phyloP scores from a whole-genome alignment of 441 rosid genomes.

The Populus tomentosa region DNA sequence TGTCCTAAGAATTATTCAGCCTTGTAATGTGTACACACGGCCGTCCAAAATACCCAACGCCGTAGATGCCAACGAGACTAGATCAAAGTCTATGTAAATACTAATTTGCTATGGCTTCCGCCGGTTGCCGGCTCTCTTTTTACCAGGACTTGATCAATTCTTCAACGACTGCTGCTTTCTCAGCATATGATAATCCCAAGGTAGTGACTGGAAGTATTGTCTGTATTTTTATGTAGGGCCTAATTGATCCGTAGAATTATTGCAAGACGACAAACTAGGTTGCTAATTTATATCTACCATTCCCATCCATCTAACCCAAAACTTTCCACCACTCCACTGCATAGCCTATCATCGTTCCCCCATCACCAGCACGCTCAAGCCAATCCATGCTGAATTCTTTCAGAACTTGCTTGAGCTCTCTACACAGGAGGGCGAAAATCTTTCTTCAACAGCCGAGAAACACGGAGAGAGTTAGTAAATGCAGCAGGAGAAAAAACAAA shows the following conservation, averaged over 20 bases:
- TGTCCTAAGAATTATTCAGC: not conserved
- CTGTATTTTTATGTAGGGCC: not conserved
- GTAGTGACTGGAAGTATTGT: not conserved
- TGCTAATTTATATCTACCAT: not conserved
- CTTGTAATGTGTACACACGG: not conserved
- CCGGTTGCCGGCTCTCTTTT: not conserved
- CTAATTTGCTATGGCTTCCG: not conserved
- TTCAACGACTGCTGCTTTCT: not conserved
- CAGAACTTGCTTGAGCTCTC: slow-evolving; percentile 23
- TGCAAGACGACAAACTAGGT: not conserved
- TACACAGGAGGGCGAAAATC: slow-evolving; percentile 7
- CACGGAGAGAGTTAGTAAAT: not conserved
- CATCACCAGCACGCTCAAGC: not conserved
- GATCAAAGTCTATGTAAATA: not conserved
- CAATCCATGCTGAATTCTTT: slow-evolving; percentile 15
- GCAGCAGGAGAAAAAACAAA: slow-evolving; percentile 8
- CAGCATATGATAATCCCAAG: not conserved
- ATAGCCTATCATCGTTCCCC: not conserved
- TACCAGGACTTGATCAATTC: not conserved
- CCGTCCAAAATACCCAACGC: not conserved
- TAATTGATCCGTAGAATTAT: not conserved
- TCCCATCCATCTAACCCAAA: not conserved
- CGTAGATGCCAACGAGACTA: not conserved
- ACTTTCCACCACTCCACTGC: not conserved
- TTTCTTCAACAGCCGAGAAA: slow-evolving; percentile 5